Conservation (phyloP, 176 grass and related monocot species). For the Cocos nucifera region DNA sequence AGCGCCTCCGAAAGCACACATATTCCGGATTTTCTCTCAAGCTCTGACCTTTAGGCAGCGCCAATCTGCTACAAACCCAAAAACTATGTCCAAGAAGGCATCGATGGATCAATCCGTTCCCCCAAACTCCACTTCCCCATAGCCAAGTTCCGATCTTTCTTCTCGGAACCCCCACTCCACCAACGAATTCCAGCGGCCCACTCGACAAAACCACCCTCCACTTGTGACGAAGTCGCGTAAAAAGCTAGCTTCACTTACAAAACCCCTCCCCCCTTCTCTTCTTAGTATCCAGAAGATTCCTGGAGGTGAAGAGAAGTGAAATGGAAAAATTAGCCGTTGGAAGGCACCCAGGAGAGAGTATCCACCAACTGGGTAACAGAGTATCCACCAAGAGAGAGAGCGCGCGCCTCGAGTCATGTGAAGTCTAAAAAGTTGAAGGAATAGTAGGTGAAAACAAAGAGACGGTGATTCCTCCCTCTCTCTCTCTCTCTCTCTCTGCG, state of each 20-base stretch:
- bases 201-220: not conserved
- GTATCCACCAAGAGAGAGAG: not conserved
- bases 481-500: too few relatives aligned
- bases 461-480: too few relatives aligned
- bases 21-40: too few relatives aligned
- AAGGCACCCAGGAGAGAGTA: not conserved
- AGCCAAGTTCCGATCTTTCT: not conserved
- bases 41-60: too few relatives aligned
- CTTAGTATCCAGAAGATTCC: not conserved
- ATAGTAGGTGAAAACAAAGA: conserved; percentile 1
- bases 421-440: not conserved
- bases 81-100: not conserved
- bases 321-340: not conserved
- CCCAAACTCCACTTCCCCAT: not conserved
- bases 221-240: not conserved
- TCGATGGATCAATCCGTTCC: not conserved
- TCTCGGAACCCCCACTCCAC: not conserved
- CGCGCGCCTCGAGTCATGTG: not conserved
- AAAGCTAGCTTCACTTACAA: not conserved
- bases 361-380: not conserved
- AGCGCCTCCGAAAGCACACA: not conserved
- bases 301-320: not conserved
- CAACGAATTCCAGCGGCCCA: not conserved
- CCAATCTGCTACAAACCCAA: not conserved
- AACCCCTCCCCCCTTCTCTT: not conserved